phyloP scores from a whole-genome alignment of 1,284 basidiomycete genomes.

The Puccinia sorghi region DNA sequence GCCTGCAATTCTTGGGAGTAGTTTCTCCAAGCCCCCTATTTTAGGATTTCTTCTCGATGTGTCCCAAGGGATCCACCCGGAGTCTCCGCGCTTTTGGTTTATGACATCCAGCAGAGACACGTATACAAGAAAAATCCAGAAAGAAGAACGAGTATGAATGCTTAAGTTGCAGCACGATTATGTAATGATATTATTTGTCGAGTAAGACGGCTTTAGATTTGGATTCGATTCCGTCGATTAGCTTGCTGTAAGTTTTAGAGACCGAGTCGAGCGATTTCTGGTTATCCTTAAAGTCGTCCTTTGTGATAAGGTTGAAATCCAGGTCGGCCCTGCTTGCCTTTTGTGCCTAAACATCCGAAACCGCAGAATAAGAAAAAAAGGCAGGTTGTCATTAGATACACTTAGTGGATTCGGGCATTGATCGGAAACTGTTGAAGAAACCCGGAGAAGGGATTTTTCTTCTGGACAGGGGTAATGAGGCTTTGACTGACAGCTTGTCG shows the following conservation, averaged over 20 bases:
- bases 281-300: slow-evolving; percentile 40
- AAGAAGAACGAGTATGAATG: no score
- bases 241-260: slow-evolving; percentile 24
- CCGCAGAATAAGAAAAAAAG: neutral
- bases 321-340: slow-evolving; percentile 27
- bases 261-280: slow-evolving; percentile 26
- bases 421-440: neutral
- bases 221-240: slow-evolving; percentile 31
- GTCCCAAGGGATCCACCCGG: no score
- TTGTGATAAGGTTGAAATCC: slow-evolving; percentile 28
- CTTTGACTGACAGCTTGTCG: slow-evolving; percentile 29
- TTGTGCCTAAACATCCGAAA: slow-evolving; percentile 15
- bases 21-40: no score
- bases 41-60: no score
- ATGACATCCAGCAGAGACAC: no score
- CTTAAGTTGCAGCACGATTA: no score
- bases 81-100: no score
- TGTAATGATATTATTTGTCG: slow-evolving; percentile 13
- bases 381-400: neutral
- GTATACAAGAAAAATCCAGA: no score
- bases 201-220: slow-evolving; percentile 33
- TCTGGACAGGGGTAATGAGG: neutral
- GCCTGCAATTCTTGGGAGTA: no score
- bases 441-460: neutral
- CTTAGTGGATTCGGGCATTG: neutral